Percentiles rank a stretch among this genome's conserved stretches.
Evolutionary conservation across 1,284 basidiomycete species (phyloP).

Genomic region (Earliella scabrosa): DNA sequence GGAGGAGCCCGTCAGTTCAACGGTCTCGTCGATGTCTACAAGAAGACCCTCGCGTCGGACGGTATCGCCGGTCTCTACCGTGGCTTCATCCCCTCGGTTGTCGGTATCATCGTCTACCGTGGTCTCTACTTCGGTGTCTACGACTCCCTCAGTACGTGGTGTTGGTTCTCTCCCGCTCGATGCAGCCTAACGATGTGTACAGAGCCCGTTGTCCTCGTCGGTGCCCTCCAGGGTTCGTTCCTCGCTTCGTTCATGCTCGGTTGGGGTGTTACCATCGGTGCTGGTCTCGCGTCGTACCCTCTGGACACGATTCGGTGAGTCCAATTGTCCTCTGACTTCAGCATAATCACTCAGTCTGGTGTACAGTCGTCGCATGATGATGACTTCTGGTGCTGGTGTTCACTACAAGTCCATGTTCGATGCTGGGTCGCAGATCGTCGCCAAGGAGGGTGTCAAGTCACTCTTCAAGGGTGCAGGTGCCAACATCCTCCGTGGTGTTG

Average conservation of each 20-base stretch:
- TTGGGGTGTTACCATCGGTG: slow-evolving; percentile 95
- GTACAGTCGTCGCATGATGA: slow-evolving; percentile 95
- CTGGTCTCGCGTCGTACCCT: slow-evolving; percentile 95
- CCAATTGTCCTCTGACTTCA: slow-evolving; percentile 9
- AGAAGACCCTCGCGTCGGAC: slow-evolving; percentile 89
- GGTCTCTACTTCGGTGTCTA: slow-evolving; percentile 96
- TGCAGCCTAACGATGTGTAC: slow-evolving; percentile 24
- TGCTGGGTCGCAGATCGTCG: slow-evolving; percentile 81
- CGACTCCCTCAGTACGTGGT: slow-evolving; percentile 86
- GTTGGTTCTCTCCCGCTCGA: background rate
- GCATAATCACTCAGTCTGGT: slow-evolving; percentile 23
- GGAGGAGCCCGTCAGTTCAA: slow-evolving; percentile 96
- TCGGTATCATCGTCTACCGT: slow-evolving; percentile 96
- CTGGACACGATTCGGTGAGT: slow-evolving; percentile 90
- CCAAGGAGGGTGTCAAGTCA: slow-evolving; percentile 89
- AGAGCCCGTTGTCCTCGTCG: slow-evolving; percentile 92
- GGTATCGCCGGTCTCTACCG: slow-evolving; percentile 93
- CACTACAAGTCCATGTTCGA: slow-evolving; percentile 96
- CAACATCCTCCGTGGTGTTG: slow-evolving; percentile 98
- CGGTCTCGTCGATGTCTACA: slow-evolving; percentile 93
- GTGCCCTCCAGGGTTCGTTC: slow-evolving; percentile 89
- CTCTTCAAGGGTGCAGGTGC: slow-evolving; percentile 97
- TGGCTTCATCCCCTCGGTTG: slow-evolving; percentile 94
- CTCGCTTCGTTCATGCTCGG: slow-evolving; percentile 89
- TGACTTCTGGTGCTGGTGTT: slow-evolving; percentile 84